Evolutionary conservation across 2,329 filamentous ascomycete species (phyloP).

Genomic region (Cladorrhinum sp.): DNA sequence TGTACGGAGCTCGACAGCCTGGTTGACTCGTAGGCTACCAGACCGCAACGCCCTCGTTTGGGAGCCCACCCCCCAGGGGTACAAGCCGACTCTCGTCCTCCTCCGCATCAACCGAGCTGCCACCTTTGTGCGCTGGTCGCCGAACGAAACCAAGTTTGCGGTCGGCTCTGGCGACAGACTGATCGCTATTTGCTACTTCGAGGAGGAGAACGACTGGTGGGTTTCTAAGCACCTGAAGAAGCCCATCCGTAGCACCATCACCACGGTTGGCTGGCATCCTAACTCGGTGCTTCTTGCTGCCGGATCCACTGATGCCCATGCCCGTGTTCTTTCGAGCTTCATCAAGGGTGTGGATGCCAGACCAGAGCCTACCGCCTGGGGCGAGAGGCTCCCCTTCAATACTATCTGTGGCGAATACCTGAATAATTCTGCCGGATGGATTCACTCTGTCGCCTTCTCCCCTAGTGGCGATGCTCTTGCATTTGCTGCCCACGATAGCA

Average conservation of each 20-base stretch:
- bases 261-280: slow-evolving; percentile 92
- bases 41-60: slow-evolving; percentile 98
- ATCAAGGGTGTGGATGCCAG: slow-evolving; percentile 90
- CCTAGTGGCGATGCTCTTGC: slow-evolving; percentile 90
- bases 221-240: slow-evolving; percentile 99
- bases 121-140: slow-evolving; percentile 96
- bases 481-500: slow-evolving; percentile 93
- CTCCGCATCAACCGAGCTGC: slow-evolving; percentile 96
- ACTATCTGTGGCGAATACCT: slow-evolving; percentile 95
- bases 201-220: slow-evolving; percentile 99
- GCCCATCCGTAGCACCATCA: slow-evolving; percentile 95
- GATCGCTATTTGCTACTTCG: slow-evolving; percentile 97
- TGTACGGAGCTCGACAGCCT: too few species aligned
- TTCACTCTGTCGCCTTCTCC: slow-evolving; percentile 90
- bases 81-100: slow-evolving; percentile 95
- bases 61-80: slow-evolving; percentile 88
- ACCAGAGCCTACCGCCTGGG: slow-evolving; percentile 86
- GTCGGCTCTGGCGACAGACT: slow-evolving; percentile 94
- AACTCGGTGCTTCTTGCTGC: slow-evolving; percentile 94
- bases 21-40: too few species aligned
- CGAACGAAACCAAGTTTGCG: slow-evolving; percentile 94
- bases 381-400: slow-evolving; percentile 94
- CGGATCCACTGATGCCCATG: slow-evolving; percentile 95
- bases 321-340: slow-evolving; percentile 90
- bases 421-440: slow-evolving; percentile 96